A percentile compares a stretch with the other conserved stretches of the same genome.
These are phyloP conservation scores for Herpetospermum pedunculosum DNA, from an alignment of 306 rosid genomes.

Conservation along the genomic window DNA sequence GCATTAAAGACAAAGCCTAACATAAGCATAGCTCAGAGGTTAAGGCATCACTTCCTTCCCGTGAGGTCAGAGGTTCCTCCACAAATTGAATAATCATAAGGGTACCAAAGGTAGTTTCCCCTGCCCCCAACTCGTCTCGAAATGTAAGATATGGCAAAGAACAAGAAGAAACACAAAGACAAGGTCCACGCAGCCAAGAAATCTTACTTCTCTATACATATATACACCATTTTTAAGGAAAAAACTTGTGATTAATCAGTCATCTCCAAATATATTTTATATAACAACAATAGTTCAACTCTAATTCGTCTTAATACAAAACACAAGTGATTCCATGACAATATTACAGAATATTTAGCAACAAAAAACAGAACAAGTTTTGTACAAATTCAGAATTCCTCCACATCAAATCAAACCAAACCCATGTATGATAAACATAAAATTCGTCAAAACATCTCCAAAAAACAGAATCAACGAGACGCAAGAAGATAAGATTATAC, in stretches of 20 bases:
- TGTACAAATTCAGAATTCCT: neutral
- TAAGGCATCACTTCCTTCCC: too few relatives aligned
- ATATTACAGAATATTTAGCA: neutral
- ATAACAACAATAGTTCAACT: neutral
- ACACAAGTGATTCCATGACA: neutral
- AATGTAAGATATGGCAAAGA: neutral
- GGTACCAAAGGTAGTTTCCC: neutral
- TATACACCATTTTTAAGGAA: neutral
- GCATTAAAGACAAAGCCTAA: neutral
- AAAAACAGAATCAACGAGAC: neutral
- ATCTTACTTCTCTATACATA: too few relatives aligned
- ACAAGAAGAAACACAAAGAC: neutral
- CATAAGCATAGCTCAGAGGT: too few relatives aligned
- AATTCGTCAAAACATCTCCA: neutral
- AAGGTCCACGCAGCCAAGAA: neutral
- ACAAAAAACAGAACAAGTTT: neutral
- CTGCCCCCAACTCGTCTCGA: neutral
- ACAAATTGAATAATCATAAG: neutral
- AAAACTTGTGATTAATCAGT: neutral
- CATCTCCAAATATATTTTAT: neutral
- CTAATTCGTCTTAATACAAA: neutral
- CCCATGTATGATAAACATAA: neutral
- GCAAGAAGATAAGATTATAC: constrained; percentile 13
- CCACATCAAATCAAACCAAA: neutral
- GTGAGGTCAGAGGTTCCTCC: too few relatives aligned